Conservation (phyloP, 306 rosid genomes). For the Corylus avellana region DNA sequence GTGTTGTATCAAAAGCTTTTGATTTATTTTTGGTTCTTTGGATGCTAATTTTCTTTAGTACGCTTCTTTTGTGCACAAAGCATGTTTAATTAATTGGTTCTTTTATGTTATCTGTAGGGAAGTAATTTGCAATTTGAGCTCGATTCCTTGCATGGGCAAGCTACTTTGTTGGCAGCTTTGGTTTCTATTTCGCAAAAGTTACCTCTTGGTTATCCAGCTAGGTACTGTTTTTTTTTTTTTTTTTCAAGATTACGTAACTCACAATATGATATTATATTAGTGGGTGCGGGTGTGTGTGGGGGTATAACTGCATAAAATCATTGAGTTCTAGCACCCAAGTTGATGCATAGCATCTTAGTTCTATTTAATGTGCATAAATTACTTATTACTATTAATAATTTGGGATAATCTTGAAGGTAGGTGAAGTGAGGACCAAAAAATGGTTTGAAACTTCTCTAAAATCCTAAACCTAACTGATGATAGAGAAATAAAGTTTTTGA, state of each 20-base stretch:
- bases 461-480: background rate
- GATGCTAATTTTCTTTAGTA: background rate
- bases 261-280: background rate
- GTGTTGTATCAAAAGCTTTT: background rate
- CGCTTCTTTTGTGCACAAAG: background rate
- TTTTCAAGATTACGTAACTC: background rate
- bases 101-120: slow-evolving; percentile 55
- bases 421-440: background rate
- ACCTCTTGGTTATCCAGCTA: slow-evolving; percentile 94
- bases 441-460: background rate
- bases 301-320: background rate
- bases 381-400: background rate
- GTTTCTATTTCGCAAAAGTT: slow-evolving; percentile 86
- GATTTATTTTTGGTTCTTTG: background rate
- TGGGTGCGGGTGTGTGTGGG: too few relatives aligned
- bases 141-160: slow-evolving; percentile 91
- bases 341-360: background rate
- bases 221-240: slow-evolving; percentile 44
- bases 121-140: slow-evolving; percentile 77
- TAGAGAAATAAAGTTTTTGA: background rate
- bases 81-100: slow-evolving; percentile 23
- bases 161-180: slow-evolving; percentile 87
- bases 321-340: background rate
- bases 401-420: background rate
- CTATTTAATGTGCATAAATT: background rate